Evolutionary conservation across 1,284 basidiomycete species (phyloP), one percentile per base, ranked within the genome.

Genomic region (Sanghuangporus weigelae): DNA sequence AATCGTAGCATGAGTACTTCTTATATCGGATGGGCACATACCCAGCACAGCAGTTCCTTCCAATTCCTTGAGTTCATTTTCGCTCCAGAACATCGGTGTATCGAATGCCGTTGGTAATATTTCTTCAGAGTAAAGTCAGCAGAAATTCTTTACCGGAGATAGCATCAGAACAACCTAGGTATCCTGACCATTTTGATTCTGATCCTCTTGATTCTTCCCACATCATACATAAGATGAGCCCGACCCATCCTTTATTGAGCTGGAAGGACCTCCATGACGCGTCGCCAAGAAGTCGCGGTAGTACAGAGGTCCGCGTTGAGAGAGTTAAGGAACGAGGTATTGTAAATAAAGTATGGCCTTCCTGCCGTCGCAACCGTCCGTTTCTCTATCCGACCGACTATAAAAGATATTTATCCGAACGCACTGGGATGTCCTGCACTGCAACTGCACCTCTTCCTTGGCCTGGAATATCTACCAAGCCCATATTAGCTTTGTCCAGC

Each of bases 41-140:
- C 94, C 85, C 81, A 91, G 81, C 74, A 99, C 86, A 39, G 89
- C 85, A 44, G 95, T 97, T 0, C 95, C 97, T 65, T 79, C 74
- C 7, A 99, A 81, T 70, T 92, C 87, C n/a, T 77, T 73, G 3
- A 96, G 75, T 62, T 98, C 93, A 1, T 81, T 79, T 1, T 83
- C 79, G 36, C 72, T 76, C 97, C 96, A 99, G 74, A 98, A 97
- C 93, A 99, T 98, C 1, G 96, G 94, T 0, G 95, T 96, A 67
- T 90, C 83, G 72, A 99, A 99, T 8, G 69, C 66, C 1, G 72
- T 78, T 0, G 96, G 96, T 69, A 98, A 80, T 40, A 77, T 79
- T 36, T 75, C 86, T 89, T 67, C 23, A 53, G 51, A 59, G 49
- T 16, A 4, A 64, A 38, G 23, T 51, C 61, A 19, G 60, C 26